These are phyloP conservation scores for Aotearoamyces nothofagi DNA, from an alignment of 2,329 filamentous ascomycete genomes.

Conservation along the genomic window DNA sequence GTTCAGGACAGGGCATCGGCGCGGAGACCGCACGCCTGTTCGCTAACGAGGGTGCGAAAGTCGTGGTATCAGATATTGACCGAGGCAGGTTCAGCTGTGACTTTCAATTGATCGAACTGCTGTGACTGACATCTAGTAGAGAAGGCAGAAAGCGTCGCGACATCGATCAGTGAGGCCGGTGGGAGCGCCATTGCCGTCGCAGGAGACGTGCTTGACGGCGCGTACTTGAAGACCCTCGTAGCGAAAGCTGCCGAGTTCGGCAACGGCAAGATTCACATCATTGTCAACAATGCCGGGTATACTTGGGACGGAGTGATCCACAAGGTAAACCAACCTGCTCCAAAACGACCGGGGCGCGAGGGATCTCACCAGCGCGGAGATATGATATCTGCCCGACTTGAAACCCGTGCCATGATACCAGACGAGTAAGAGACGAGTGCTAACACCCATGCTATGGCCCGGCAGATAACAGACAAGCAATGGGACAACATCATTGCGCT, in stretches of 20 bases:
- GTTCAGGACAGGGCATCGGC: constrained; percentile 75
- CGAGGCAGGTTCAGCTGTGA: constrained; percentile 29
- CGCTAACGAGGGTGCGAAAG: constrained; percentile 76
- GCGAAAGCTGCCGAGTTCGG: constrained; percentile 66
- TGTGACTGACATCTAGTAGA: constrained; percentile 26
- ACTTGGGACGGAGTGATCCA: constrained; percentile 90
- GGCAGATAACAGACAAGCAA: constrained; percentile 68
- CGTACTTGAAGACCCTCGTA: constrained; percentile 59
- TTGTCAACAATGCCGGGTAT: constrained; percentile 85
- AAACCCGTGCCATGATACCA: background rate
- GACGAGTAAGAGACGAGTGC: constrained; percentile 5
- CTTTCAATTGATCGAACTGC: background rate
- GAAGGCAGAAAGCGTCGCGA: constrained; percentile 54
- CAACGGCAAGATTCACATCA: constrained; percentile 74
- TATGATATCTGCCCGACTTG: too few relatives aligned
- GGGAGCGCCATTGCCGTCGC: constrained; percentile 59
- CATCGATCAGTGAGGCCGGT: constrained; percentile 46
- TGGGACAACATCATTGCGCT: constrained; percentile 79
- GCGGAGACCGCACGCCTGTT: constrained; percentile 72
- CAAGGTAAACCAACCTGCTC: constrained; percentile 33
- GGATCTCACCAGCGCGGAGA: constrained; percentile 4
- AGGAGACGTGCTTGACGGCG: constrained; percentile 60
- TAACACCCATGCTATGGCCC: constrained; percentile 5
- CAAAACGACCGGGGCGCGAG: constrained; percentile 6
- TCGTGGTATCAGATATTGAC: constrained; percentile 75